Evolutionary conservation across 192 early-diverging fungal genomes (phyloP).

Genomic region (Gamsiella multidivaricata): DNA sequence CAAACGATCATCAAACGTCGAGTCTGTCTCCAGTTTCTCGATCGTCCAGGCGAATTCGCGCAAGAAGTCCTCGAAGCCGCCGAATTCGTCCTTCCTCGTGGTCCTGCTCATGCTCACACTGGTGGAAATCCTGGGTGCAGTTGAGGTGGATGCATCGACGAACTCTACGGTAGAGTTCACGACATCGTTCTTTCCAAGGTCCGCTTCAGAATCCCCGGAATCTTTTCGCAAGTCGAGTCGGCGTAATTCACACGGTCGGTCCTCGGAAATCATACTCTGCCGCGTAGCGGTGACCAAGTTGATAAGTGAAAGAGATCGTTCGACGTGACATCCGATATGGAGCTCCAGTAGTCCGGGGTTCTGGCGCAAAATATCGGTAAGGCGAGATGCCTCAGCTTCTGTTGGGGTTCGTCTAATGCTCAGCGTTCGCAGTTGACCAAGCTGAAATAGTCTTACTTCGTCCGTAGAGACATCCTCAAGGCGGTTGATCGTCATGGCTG

Average conservation of each 20-base stretch:
- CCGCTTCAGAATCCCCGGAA: background rate
- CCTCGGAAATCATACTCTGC: background rate
- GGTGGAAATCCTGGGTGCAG: background rate
- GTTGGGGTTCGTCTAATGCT: background rate
- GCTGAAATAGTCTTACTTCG: background rate
- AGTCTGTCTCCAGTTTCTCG: background rate
- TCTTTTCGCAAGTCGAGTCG: background rate
- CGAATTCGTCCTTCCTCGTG: too few species aligned
- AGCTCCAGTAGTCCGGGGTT: background rate
- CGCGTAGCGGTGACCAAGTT: background rate
- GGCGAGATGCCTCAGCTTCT: background rate
- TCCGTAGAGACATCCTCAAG: background rate
- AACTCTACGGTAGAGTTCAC: background rate
- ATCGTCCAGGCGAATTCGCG: background rate
- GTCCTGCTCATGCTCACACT: background rate
- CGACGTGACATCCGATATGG: background rate
- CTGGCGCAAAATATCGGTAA: background rate
- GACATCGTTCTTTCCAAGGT: background rate
- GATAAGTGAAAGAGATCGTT: background rate
- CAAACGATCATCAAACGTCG: slow-evolving; percentile 1
- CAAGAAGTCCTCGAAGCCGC: background rate
- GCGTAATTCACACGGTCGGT: background rate
- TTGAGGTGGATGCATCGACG: background rate
- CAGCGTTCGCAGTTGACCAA: background rate
- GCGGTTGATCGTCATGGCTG: background rate